Evolutionary conservation across 495 filamentous ascomycete genomes (phyloP), one percentile per base, ranked within the genome.

Genomic region (Aspergillus conjunctus): DNA sequence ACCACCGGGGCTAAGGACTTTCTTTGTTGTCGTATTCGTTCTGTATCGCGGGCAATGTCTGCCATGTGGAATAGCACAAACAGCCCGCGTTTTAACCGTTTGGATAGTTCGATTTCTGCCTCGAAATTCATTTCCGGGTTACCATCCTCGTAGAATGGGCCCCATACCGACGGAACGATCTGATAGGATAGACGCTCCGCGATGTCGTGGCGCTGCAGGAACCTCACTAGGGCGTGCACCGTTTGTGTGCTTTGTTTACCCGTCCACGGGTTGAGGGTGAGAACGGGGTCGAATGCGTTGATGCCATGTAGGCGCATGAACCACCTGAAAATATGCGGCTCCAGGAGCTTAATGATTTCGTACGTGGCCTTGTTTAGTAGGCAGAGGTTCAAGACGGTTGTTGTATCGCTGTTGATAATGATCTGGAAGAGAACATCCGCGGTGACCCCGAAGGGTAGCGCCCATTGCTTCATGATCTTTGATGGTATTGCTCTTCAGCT

Each of bases 361-460:
- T 69, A 66, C 17, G 70, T 73, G 21, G 65, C 63, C 30, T 59
- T 64, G 56, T 73, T 73, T 10, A 73, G 49, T 9, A 60, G 63
- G 55, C 68, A 69, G 18, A 73, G 66, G 34, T 31, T 63, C 30
- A 67, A 55, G 9, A 69, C 46, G 1, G 60, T 63, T 18, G 49
- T 53, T 17, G 60, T 54, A 58, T 71, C 70, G 12, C 64, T 63
- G 54, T 65, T 58, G 60, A 64, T 69, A 51, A 73, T 68, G 52
- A 73, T 69, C 32, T 71, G 68, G 45, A 73, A 73, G 34, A 73
- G 70, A 15, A 73, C 63, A 60, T 73, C 70, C 39, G 66, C 60
- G 33, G 69, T 66, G 14, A 55, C 43, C 30, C 70, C 70, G 48
- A 73, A 69, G 21, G 65, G 63, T 7, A 39, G 45, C 26, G 43